phyloP scores from a whole-genome alignment of 1,284 basidiomycete genomes.

The Clitocybe nebularis region DNA sequence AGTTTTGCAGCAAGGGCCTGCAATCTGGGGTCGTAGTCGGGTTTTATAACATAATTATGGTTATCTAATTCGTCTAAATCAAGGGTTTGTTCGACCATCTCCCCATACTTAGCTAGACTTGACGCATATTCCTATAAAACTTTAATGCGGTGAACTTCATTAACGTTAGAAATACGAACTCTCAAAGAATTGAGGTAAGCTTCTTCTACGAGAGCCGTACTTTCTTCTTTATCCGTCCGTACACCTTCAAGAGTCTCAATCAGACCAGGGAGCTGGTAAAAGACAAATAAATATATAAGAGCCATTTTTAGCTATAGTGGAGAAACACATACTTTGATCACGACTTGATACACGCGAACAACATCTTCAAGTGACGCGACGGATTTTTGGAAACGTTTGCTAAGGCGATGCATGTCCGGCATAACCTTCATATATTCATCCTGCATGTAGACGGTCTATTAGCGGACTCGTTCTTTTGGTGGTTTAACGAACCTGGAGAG shows the following conservation, averaged over 20 bases:
- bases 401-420: conserved; percentile 93
- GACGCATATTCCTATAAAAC: conserved; percentile 52
- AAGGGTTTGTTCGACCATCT: conserved; percentile 95
- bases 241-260: conserved; percentile 58
- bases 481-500: conserved; percentile 57
- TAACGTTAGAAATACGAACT: conserved; percentile 31
- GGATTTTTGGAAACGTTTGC: conserved; percentile 88
- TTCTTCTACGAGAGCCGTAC: conserved; percentile 60
- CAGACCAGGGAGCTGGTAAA: conserved; percentile 77
- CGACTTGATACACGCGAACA: conserved; percentile 92
- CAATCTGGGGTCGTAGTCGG: conserved; percentile 83
- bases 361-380: conserved; percentile 91
- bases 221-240: conserved; percentile 44
- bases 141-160: background rate
- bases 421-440: conserved; percentile 86
- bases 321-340: conserved; percentile 39
- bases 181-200: conserved; percentile 60
- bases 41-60: conserved; percentile 91
- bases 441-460: conserved; percentile 32
- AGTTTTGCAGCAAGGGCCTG: conserved; percentile 70
- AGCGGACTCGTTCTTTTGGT: conserved; percentile 1
- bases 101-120: conserved; percentile 75
- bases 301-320: no score
- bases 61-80: conserved; percentile 83
- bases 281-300: no score